These are phyloP conservation scores for Steccherinum ochraceum DNA, from an alignment of 768 basidiomycete species.

Conservation along the genomic window DNA sequence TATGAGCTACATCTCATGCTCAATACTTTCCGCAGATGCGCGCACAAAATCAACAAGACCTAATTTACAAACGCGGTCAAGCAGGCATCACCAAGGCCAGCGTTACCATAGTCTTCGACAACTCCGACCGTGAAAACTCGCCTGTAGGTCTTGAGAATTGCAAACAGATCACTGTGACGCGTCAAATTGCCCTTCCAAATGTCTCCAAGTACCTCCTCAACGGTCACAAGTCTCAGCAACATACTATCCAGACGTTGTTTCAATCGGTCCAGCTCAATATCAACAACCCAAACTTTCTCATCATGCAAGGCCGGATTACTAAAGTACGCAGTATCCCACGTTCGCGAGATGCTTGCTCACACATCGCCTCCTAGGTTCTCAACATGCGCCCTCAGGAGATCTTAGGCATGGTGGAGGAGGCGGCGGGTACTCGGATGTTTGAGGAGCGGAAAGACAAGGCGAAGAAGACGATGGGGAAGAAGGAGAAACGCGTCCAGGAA, in stretches of 20 bases:
- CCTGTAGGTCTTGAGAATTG: slow-evolving; percentile 76
- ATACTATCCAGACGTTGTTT: slow-evolving; percentile 82
- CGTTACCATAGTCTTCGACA: slow-evolving; percentile 98
- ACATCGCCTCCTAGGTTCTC: slow-evolving; percentile 48
- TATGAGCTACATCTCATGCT: not conserved
- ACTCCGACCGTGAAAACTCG: slow-evolving; percentile 80
- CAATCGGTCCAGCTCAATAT: slow-evolving; percentile 98
- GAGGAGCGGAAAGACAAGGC: slow-evolving; percentile 98
- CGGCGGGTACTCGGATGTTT: slow-evolving; percentile 98
- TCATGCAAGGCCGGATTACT: slow-evolving; percentile 99
- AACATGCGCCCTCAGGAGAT: slow-evolving; percentile 99
- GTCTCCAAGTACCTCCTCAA: slow-evolving; percentile 93
- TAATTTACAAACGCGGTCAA: slow-evolving; percentile 99
- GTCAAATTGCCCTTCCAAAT: slow-evolving; percentile 94
- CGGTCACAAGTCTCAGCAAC: slow-evolving; percentile 88
- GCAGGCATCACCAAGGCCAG: slow-evolving; percentile 96
- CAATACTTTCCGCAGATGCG: slow-evolving; percentile 59
- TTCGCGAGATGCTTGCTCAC: not conserved
- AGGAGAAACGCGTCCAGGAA: slow-evolving; percentile 93
- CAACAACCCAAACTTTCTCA: slow-evolving; percentile 99
- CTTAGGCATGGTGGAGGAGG: slow-evolving; percentile 97
- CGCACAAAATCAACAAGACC: slow-evolving; percentile 90
- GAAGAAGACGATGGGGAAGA: slow-evolving; percentile 92
- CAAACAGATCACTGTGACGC: slow-evolving; percentile 92
- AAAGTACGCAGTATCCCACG: slow-evolving; percentile 47